These are phyloP conservation scores for Neofusicoccum sp. DNA, from an alignment of 2,329 filamentous ascomycete species.

Conservation along the genomic window DNA sequence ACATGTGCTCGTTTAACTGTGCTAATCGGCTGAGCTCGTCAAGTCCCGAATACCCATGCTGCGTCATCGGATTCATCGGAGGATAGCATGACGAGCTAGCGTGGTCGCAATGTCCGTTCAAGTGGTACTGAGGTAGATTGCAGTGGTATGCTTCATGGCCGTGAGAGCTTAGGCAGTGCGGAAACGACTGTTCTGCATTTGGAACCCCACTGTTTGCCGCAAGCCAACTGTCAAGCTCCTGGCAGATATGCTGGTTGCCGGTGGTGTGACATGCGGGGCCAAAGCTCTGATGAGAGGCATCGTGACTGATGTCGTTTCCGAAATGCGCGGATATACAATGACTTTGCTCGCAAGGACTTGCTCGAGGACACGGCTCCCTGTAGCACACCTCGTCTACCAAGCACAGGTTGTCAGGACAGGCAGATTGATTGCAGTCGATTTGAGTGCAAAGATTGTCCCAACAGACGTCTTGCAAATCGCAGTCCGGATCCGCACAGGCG, in stretches of 20 bases:
- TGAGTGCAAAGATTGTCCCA: conserved; percentile 30
- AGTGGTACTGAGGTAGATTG: conserved; percentile 3
- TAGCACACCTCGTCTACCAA: conserved; percentile 30
- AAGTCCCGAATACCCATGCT: conserved; percentile 6
- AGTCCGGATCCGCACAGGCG: conserved; percentile 38
- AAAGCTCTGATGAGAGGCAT: background rate
- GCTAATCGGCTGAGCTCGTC: conserved; percentile 12
- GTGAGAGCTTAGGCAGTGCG: background rate
- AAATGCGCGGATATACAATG: background rate
- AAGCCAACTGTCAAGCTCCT: background rate
- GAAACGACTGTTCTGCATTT: background rate
- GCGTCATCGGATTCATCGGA: background rate
- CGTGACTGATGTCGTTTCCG: background rate
- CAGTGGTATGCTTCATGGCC: background rate
- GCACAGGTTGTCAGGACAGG: conserved; percentile 33
- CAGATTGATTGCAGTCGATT: conserved; percentile 33
- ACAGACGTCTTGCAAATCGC: conserved; percentile 22
- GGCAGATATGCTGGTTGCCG: background rate
- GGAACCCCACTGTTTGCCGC: background rate
- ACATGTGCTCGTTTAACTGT: conserved; percentile 6
- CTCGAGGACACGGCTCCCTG: conserved; percentile 11
- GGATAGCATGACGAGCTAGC: background rate
- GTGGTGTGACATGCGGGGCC: background rate
- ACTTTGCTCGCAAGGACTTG: conserved; percentile 8
- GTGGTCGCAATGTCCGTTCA: background rate